A percentile compares a stretch with the other conserved stretches of the same genome.
These are phyloP conservation scores for Monilinia aucupariae DNA, from an alignment of 2,329 filamentous ascomycete species.

Conservation along the genomic window DNA sequence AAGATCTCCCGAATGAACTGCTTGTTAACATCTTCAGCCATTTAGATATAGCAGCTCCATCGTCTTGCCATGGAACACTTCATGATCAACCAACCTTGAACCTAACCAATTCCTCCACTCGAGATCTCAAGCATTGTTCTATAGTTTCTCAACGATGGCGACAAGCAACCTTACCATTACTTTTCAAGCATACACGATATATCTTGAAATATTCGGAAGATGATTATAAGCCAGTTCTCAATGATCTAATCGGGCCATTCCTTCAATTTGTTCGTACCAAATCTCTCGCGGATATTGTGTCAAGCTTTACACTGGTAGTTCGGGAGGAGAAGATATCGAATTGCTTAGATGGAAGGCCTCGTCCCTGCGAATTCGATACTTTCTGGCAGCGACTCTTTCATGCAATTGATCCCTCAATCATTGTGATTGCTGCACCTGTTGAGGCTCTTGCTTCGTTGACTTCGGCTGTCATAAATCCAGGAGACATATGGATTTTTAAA, in stretches of 20 bases:
- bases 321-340: conserved; percentile 28
- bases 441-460: conserved; percentile 56
- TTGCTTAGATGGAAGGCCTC: conserved; percentile 14
- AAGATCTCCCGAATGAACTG: conserved; percentile 55
- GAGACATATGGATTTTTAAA: conserved; percentile 59
- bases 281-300: conserved; percentile 38
- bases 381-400: conserved; percentile 54
- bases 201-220: conserved; percentile 29
- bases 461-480: conserved; percentile 50
- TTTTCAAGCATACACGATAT: conserved; percentile 52
- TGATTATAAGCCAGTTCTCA: conserved; percentile 18
- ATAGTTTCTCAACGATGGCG: conserved; percentile 50
- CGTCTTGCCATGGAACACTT: conserved; percentile 40
- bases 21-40: conserved; percentile 52
- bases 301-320: conserved; percentile 44
- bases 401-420: conserved; percentile 46
- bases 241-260: conserved; percentile 26
- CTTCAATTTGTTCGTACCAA: conserved; percentile 37
- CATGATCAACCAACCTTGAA: conserved; percentile 44
- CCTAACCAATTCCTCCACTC: conserved; percentile 38
- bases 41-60: conserved; percentile 47
- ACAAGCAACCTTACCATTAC: conserved; percentile 44
- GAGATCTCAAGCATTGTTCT: conserved; percentile 52
- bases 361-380: conserved; percentile 21
- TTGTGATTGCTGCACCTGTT: conserved; percentile 58